Evolutionary conservation across 2,329 filamentous ascomycete genomes (phyloP), one percentile per base, ranked within the genome.

Genomic region (Apiospora pterosperma): DNA sequence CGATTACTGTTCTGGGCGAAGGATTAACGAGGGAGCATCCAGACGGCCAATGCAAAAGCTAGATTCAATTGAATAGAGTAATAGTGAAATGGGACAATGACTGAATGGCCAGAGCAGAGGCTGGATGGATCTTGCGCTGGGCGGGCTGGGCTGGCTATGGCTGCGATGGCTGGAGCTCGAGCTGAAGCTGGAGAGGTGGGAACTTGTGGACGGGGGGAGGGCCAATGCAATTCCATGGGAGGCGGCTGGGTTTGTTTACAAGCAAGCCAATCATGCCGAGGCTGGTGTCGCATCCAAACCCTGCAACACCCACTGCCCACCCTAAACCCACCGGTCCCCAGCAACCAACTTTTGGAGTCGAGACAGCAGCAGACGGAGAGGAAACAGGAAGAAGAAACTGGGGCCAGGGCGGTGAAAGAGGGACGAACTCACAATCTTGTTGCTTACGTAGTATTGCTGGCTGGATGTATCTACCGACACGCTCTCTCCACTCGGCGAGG

Each of bases 141-240:
- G 48, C 48, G 48, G 48, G 48, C 48, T 55, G 48, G 48, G 48
- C 19, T 34, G 16, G 38, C 16, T 16, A 52, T 52, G 36, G 36
- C 36, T 52, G 16, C 25, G 44, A 52, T 52, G 48, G 28, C 48
- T 55, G 48, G 48, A 55, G 48, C 48, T 55, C 48, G 48, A 55
- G 48, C 25, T 55, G 28, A 34, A 55, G 48, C 36, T 59, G 63
- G 60, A 44, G 60, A 62, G 63, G 52, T 62, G 41, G 63, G 41
- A 60, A 39, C 59, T 39, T 38, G 31, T 36, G 28, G 38, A 38
- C 19, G 59, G 60, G 60, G 42, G 60, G 60, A 34, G 16, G 48
- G 48, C 48, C 48, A 55, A 55, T 55, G 28, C 48, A 34, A 34
- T 55, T 55, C 48, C 12, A 31, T 34, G 48, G 48, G 25, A 3